Evolutionary conservation across 164 flowering plant species (phyloP).

Genomic region (Umbilicus rupestris): DNA sequence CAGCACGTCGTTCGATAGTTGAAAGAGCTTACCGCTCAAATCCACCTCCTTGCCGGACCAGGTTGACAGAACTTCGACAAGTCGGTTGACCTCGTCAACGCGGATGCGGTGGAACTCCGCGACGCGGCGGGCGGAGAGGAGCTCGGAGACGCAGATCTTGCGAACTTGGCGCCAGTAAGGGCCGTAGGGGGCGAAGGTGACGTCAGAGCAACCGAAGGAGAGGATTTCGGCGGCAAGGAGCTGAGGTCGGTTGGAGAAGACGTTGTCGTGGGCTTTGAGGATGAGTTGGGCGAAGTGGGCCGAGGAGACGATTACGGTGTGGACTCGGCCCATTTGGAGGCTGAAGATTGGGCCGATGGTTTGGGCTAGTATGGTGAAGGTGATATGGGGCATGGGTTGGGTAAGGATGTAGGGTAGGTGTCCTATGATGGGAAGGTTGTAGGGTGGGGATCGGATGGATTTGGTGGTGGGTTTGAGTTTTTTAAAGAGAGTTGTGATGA

Average conservation of each 20-base stretch:
- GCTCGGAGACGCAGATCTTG: conserved; percentile 39
- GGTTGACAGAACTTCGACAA: conserved; percentile 13
- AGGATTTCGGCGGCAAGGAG: conserved; percentile 34
- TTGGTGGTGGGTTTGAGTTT: background rate
- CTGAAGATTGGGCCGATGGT: conserved; percentile 34
- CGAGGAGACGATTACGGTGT: conserved; percentile 42
- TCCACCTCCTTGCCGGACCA: conserved; percentile 16
- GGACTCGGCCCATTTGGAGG: conserved; percentile 43
- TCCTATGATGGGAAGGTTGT: conserved; percentile 33
- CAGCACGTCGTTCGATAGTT: conserved; percentile 36
- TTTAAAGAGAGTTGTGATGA: background rate
- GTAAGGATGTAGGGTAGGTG: conserved; percentile 52
- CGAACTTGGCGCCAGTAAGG: conserved; percentile 48
- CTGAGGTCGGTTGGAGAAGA: conserved; percentile 37
- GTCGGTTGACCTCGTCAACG: conserved; percentile 30
- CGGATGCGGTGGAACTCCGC: conserved; percentile 25
- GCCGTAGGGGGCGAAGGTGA: conserved; percentile 45
- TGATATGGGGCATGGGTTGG: conserved; percentile 40
- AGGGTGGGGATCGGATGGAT: conserved; percentile 29
- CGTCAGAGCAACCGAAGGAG: conserved; percentile 46
- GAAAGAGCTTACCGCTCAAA: conserved; percentile 28
- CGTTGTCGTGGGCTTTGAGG: conserved; percentile 38
- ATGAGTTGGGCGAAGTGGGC: conserved; percentile 24
- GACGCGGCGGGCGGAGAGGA: conserved; percentile 34
- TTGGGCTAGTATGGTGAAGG: conserved; percentile 24